Conservation (phyloP, 2,329 filamentous ascomycete species). For the Verticillium klebahnii region DNA sequence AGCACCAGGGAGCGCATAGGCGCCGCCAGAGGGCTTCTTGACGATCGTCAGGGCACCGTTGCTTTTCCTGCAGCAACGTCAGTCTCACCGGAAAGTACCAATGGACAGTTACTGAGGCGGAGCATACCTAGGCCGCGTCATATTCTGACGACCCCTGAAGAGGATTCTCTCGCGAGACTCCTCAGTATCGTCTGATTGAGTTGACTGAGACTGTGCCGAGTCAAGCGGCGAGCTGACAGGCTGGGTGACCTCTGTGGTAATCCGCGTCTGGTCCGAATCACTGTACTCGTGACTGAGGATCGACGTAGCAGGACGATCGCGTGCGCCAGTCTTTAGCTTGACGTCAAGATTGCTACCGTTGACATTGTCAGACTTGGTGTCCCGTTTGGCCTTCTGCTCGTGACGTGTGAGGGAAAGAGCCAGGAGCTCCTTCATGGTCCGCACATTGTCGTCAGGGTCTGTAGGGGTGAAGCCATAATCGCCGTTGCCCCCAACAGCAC, state of each 20-base stretch:
- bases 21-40: constrained; percentile 43
- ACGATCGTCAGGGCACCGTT: constrained; percentile 44
- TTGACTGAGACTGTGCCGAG: neutral
- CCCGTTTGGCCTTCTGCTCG: constrained; percentile 6
- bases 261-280: neutral
- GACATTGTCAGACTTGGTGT: constrained; percentile 13
- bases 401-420: neutral
- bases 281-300: neutral
- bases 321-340: neutral
- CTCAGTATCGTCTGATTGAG: neutral
- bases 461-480: neutral
- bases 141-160: constrained; percentile 30
- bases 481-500: neutral
- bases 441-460: neutral
- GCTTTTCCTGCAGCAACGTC: constrained; percentile 25
- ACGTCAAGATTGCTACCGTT: constrained; percentile 5
- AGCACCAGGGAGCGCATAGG: constrained; percentile 38
- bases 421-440: neutral
- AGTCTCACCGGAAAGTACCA: neutral
- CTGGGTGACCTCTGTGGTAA: neutral
- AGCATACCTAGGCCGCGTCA: constrained; percentile 25
- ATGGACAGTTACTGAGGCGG: neutral
- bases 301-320: constrained; percentile 4
- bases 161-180: constrained; percentile 16
- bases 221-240: neutral